Evolutionary conservation across 805 yeast genomes (phyloP).

Genomic region (Lipomyces oligophaga): DNA sequence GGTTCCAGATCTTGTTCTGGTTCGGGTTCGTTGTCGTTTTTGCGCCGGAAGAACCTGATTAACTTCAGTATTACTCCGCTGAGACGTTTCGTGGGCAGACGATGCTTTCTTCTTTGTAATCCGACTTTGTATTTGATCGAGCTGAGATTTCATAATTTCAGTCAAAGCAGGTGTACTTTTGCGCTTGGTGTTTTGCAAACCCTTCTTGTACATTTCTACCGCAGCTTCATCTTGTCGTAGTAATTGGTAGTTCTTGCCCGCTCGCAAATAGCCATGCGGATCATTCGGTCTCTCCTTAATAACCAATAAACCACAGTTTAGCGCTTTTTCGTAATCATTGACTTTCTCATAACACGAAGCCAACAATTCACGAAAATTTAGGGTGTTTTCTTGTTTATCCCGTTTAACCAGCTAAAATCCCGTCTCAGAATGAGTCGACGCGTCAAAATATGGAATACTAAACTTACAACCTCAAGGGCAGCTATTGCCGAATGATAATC

Average conservation of each 20-base stretch:
- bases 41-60: too few species aligned
- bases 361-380: conserved; percentile 7
- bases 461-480: not conserved
- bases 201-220: conserved; percentile 2
- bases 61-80: too few species aligned
- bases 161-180: too few species aligned
- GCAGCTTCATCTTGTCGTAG: conserved; percentile 6
- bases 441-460: not conserved
- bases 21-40: too few species aligned
- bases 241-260: conserved; percentile 8
- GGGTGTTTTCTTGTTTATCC: not conserved
- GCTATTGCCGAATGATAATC: not conserved
- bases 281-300: conserved; percentile 1
- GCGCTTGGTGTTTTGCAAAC: too few species aligned
- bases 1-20: too few species aligned
- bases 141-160: too few species aligned
- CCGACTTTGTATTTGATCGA: too few species aligned
- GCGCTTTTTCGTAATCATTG: conserved; percentile 5
- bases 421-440: not conserved
- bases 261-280: conserved; percentile 17
- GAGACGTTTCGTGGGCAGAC: too few species aligned
- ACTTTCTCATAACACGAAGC: conserved; percentile 15
- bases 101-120: too few species aligned
- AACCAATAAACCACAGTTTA: conserved; percentile 6
- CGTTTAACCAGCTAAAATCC: conserved; percentile 2